Conservation (phyloP, 2,329 filamentous ascomycete genomes). For the Phialemoniopsis sp. region DNA sequence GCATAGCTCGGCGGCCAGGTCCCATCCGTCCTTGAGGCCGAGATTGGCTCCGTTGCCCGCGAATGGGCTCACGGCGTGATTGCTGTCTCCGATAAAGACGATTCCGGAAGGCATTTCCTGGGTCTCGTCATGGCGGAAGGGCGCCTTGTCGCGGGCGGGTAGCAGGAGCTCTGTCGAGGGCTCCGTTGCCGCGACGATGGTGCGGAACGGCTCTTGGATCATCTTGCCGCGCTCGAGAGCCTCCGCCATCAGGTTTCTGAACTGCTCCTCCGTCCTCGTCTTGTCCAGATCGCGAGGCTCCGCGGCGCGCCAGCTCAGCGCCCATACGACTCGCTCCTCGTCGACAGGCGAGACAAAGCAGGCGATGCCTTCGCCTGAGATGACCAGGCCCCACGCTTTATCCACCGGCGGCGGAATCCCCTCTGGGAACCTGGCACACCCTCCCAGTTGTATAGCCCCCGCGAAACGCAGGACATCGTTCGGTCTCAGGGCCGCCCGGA, state of each 20-base stretch:
- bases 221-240: background rate
- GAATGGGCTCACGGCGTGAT: conserved; percentile 32
- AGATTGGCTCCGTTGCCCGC: conserved; percentile 32
- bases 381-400: conserved; percentile 19
- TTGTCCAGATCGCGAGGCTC: too few species aligned
- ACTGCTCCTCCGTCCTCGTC: too few species aligned
- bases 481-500: conserved; percentile 21
- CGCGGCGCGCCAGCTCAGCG: too few species aligned
- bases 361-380: conserved; percentile 18
- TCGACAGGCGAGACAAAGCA: conserved; percentile 30
- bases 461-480: conserved; percentile 22
- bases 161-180: conserved; percentile 19
- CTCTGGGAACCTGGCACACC: conserved; percentile 17
- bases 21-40: conserved; percentile 28
- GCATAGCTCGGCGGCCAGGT: conserved; percentile 23
- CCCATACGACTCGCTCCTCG: conserved; percentile 6
- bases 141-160: conserved; percentile 28
- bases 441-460: conserved; percentile 19
- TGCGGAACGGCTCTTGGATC: conserved; percentile 20
- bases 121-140: conserved; percentile 20
- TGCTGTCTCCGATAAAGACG: conserved; percentile 32
- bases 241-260: too few species aligned
- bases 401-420: conserved; percentile 15
- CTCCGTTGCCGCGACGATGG: conserved; percentile 23
- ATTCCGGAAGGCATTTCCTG: conserved; percentile 12